Evolutionary conservation across 2,329 filamentous ascomycete species (phyloP), one percentile per base, ranked within the genome.

Genomic region (Aspergillus cejpii): DNA sequence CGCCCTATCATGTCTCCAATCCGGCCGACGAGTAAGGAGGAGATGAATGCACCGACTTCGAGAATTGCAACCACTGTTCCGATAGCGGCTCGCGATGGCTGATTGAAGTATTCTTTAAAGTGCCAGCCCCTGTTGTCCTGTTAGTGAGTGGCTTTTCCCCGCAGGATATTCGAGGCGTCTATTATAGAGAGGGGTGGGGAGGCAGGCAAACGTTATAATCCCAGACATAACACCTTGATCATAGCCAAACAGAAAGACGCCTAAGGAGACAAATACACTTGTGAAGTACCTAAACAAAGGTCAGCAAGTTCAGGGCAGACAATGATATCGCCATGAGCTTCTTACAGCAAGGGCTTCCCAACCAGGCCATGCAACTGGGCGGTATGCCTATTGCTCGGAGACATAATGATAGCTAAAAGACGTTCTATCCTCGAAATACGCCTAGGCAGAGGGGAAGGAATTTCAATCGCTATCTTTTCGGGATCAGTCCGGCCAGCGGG

Each of bases 61-160:
- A 98, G 78, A 58, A 98, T 97, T 54, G 92, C 91, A 46, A 98
- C 92, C 84, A 97, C 97, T 21, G 90, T 97, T 48, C 91, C 92
- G 47, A 98, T 83, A 65, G 95, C 81, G 37, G 89, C 87, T 57
- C 80, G 80, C 19, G 87, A 84, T 15, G 92, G 92, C 58, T 97
- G 82, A 59, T 90, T 76, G 70, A 98, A 97, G 67, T 95, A 95
- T 64, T 90, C 81, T 66, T 84, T 87, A 66, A 98, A 98, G 66
- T 85, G 86, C 7, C 81, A 77, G 52, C 90, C 90, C 46, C 90
- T 96, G 44, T 19, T 27, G 20, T 45, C 14, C 12, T 33, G 50
- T 59, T 45, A 58, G 54, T 49, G 28, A 14, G 26, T 38, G 8
- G 3, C 10, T 23, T 6, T 5, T 20, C 27, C 2, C 3, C 12